Evolutionary conservation across 1,139 yeast genomes (phyloP).

Genomic region (Blastobotrys petasosporus): DNA sequence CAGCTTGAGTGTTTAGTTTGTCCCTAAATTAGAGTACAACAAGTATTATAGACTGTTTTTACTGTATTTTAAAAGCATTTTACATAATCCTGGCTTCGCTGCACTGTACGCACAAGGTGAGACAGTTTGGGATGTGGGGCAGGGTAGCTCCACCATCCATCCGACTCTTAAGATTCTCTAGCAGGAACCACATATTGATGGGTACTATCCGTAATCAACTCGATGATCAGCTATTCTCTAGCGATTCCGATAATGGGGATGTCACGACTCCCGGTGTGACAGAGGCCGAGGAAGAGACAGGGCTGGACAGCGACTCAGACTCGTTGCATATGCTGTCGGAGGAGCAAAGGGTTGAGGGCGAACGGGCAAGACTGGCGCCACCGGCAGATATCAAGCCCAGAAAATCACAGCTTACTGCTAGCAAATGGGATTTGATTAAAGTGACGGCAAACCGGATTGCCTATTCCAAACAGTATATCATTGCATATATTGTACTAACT

Average conservation of each 20-base stretch:
- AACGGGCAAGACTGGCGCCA: not conserved
- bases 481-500: conserved; percentile 16
- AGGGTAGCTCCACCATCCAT: too few species aligned
- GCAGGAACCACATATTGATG: too few species aligned
- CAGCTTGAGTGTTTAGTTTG: not conserved
- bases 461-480: conserved; percentile 18
- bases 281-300: not conserved
- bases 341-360: not conserved
- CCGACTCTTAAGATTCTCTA: too few species aligned
- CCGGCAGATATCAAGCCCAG: not conserved
- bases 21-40: not conserved
- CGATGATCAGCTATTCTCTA: conserved; percentile 8
- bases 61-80: too few species aligned
- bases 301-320: not conserved
- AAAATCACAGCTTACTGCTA: conserved; percentile 16
- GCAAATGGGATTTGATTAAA: conserved; percentile 15
- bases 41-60: too few species aligned
- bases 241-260: conserved; percentile 3
- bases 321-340: conserved; percentile 3
- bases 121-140: too few species aligned
- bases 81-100: too few species aligned
- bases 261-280: conserved; percentile 3
- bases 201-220: conserved; percentile 1
- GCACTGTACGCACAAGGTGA: too few species aligned
- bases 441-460: conserved; percentile 17